Evolutionary conservation across 2,329 filamentous ascomycete genomes (phyloP), one percentile per base, ranked within the genome.

Genomic region (Fusarium paranaense): DNA sequence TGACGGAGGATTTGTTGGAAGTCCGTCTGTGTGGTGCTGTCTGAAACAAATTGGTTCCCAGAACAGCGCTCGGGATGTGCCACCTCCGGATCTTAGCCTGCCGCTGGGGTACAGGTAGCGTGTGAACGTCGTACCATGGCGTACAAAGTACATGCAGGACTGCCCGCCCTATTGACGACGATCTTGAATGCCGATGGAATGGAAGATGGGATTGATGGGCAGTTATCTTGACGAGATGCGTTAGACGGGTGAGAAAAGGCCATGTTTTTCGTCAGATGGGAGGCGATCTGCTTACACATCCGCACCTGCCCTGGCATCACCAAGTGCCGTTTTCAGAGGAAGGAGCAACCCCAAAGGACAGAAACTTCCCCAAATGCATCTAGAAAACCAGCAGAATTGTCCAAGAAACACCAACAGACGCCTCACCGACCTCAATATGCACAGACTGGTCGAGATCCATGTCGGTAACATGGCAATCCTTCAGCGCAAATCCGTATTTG

Each of bases 41-140:
- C 76, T 80, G 79, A 81, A 78, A 79, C 78, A 66, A 70, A 67
- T 35, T 76, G 63, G 73, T 57, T 59, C 67, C 54, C 66, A 63
- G 72, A 71, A 72, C 67, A 67, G 61, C 74, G 76, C 79, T 78
- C 76, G 80, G 80, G 74, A 80, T 59, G 73, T 71, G 78, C 72
- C 79, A 79, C 63, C 79, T 82, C 80, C 80, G 80, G 72, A 68
- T 75, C 63, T 69, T 79, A 77, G 75, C 52, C 66, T 68, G 65
- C 47, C 38, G 58, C 47, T 69, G 57, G 58, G 57, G 65, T 64
- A 37, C 40, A 47, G 61, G 69, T 73, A 78, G 75, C 71, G 71
- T 59, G 54, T 57, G 27, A 32, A 62, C 32, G 42, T 40, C 16
- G 27, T 57, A 22, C 25, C 20, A 62, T 62, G 45, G 67, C 57